These are phyloP conservation scores for Barnettozyma californica DNA, from an alignment of 805 yeast species.

Conservation along the genomic window DNA sequence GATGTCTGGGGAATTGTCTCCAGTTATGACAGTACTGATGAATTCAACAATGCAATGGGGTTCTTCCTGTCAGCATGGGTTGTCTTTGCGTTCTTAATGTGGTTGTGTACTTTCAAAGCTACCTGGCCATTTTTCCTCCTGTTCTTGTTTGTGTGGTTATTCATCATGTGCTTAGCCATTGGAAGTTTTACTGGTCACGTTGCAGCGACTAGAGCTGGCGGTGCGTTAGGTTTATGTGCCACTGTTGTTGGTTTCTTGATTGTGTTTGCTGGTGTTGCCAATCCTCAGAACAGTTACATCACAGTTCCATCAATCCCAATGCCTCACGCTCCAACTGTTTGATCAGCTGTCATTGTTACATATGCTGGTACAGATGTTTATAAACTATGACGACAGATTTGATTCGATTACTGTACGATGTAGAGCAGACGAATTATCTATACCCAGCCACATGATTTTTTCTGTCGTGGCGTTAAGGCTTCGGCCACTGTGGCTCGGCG, in stretches of 20 bases:
- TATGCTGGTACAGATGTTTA: background rate
- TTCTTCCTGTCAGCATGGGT: slow-evolving; percentile 60
- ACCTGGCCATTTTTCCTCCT: slow-evolving; percentile 55
- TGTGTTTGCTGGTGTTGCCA: slow-evolving; percentile 59
- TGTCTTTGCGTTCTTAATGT: slow-evolving; percentile 54
- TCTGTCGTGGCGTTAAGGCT: background rate
- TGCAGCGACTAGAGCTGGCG: slow-evolving; percentile 50
- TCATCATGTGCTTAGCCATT: slow-evolving; percentile 45
- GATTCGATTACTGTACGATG: background rate
- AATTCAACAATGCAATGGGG: slow-evolving; percentile 48
- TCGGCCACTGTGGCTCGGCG: background rate
- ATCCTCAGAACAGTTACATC: slow-evolving; percentile 53
- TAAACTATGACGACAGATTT: background rate
- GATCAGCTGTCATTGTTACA: slow-evolving; percentile 1
- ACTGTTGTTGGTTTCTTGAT: slow-evolving; percentile 57
- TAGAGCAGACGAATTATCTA: no score
- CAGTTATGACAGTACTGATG: slow-evolving; percentile 41
- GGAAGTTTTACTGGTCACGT: slow-evolving; percentile 46
- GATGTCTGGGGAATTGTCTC: slow-evolving; percentile 53
- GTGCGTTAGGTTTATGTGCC: slow-evolving; percentile 52
- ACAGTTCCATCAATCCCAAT: slow-evolving; percentile 46
- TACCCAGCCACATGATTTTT: background rate
- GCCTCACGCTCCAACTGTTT: slow-evolving; percentile 39
- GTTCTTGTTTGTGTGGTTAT: slow-evolving; percentile 47
- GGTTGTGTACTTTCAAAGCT: slow-evolving; percentile 52